Percentiles rank a stretch among this genome's conserved stretches.
These are phyloP conservation scores for Nakaseomyces bracarensis DNA, from an alignment of 1,139 yeast genomes.

Conservation along the genomic window DNA sequence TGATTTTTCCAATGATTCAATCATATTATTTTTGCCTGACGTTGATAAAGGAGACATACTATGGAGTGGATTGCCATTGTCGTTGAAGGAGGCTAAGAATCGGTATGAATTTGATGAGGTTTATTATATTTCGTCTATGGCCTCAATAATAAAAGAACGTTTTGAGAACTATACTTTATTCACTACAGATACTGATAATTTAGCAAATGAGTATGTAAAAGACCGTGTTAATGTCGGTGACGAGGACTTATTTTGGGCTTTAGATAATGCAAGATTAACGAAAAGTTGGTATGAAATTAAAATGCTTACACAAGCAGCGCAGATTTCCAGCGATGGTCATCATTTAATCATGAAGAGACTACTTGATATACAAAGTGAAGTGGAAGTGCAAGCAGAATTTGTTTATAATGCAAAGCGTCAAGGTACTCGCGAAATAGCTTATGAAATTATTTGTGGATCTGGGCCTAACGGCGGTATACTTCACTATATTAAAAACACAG, in stretches of 20 bases:
- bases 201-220: not conserved
- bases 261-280: conserved; percentile 78
- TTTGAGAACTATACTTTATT: conserved; percentile 26
- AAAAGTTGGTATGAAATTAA: conserved; percentile 77
- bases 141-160: conserved; percentile 28
- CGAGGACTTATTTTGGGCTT: conserved; percentile 53
- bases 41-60: conserved; percentile 82
- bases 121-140: conserved; percentile 46
- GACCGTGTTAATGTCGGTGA: conserved; percentile 34
- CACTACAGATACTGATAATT: conserved; percentile 35
- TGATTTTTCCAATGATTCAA: conserved; percentile 43
- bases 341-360: conserved; percentile 86
- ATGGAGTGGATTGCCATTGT: conserved; percentile 90
- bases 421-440: conserved; percentile 81
- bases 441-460: conserved; percentile 92
- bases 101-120: conserved; percentile 79
- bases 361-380: conserved; percentile 80
- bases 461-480: conserved; percentile 88
- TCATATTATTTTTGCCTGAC: conserved; percentile 71
- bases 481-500: conserved; percentile 84
- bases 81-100: conserved; percentile 48
- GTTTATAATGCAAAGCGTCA: conserved; percentile 88
- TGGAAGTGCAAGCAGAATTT: conserved; percentile 93
- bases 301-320: conserved; percentile 70
- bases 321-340: conserved; percentile 82